Conservation (phyloP, 768 basidiomycete species). For the Mrakia gelida region DNA sequence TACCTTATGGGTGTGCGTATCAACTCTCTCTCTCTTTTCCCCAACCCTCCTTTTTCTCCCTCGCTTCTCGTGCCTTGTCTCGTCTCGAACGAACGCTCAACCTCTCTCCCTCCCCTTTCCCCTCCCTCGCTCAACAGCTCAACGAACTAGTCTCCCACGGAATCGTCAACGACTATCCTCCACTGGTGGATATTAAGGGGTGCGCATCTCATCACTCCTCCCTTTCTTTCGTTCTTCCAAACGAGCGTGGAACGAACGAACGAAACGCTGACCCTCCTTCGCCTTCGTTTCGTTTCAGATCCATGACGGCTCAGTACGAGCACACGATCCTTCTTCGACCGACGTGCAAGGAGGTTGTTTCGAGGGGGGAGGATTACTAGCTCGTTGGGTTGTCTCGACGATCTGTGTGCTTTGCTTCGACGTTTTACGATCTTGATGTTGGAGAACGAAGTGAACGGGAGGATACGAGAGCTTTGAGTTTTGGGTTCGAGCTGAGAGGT, state of each 20-base stretch:
- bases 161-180: conserved; percentile 88
- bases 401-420: no score
- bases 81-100: neutral
- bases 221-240: neutral
- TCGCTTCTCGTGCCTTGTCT: neutral
- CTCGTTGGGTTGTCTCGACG: no score
- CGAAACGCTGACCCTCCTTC: neutral
- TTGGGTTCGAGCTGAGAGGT: no score
- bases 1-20: conserved; percentile 75
- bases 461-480: no score
- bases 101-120: neutral
- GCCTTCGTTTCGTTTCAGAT: conserved; percentile 31
- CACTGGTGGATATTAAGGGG: conserved; percentile 74
- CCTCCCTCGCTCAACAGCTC: conserved; percentile 53
- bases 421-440: no score
- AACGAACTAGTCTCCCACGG: conserved; percentile 84
- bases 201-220: conserved; percentile 33
- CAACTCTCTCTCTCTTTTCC: conserved; percentile 35
- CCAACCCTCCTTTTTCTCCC: neutral
- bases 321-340: conserved; percentile 51
- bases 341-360: conserved; percentile 52
- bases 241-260: no score
- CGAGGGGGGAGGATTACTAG: conserved; percentile 50
- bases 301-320: conserved; percentile 83
- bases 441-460: no score